Conservation (phyloP, 2,329 filamentous ascomycete genomes). For the Clarireedia sp. region DNA sequence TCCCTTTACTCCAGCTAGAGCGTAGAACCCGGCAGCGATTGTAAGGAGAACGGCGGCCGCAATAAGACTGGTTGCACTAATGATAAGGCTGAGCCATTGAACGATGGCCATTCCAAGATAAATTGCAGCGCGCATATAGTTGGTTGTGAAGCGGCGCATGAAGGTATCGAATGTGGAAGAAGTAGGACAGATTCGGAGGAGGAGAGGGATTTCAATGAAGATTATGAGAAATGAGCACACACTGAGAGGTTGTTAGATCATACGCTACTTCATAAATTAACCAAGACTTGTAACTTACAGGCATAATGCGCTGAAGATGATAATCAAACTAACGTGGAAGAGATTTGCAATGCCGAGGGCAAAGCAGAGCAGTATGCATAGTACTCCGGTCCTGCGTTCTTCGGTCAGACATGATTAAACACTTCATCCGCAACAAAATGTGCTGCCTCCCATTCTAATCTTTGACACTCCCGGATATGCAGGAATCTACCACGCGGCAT, state of each 20-base stretch:
- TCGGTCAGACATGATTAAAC: conserved; percentile 14
- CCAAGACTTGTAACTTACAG: conserved; percentile 37
- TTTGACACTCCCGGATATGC: neutral
- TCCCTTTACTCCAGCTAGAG: conserved; percentile 68
- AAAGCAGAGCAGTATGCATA: conserved; percentile 64
- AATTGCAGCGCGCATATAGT: conserved; percentile 89
- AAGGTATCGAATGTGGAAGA: conserved; percentile 80
- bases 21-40: conserved; percentile 73
- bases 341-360: conserved; percentile 62
- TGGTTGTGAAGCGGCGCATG: conserved; percentile 88
- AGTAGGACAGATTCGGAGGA: conserved; percentile 95
- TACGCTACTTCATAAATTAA: no score
- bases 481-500: no score
- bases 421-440: neutral
- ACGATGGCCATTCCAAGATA: conserved; percentile 74
- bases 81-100: conserved; percentile 75
- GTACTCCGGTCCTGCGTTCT: conserved; percentile 52
- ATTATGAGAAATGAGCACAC: conserved; percentile 65
- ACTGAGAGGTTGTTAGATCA: conserved; percentile 35
- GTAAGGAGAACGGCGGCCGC: conserved; percentile 77
- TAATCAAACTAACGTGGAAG: conserved; percentile 45
- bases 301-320: conserved; percentile 40
- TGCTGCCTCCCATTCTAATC: no score
- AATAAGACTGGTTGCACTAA: conserved; percentile 63
- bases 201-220: conserved; percentile 85